phyloP scores from a whole-genome alignment of 139 green algal species.

The Coelastrella sp. region DNA sequence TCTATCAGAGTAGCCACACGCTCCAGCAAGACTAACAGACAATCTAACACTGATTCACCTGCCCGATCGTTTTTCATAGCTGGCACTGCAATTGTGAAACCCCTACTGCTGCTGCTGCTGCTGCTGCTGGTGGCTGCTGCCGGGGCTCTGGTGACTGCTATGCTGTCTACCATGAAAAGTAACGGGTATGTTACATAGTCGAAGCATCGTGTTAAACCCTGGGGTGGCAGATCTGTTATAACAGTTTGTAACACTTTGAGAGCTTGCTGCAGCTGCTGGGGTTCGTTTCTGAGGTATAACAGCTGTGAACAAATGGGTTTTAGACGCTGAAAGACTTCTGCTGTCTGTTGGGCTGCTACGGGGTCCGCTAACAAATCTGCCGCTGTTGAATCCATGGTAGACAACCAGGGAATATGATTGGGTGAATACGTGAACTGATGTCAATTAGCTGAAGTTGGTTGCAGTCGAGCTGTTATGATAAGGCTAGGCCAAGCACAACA shows the following conservation, averaged over 20 bases:
- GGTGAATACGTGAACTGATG: too few species aligned
- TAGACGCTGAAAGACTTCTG: conserved; percentile 64
- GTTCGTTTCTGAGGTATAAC: conserved; percentile 59
- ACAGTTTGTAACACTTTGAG: conserved; percentile 45
- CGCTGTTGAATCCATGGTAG: background rate
- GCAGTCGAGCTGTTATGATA: too few species aligned
- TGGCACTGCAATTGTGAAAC: conserved; percentile 41
- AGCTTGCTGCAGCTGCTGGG: conserved; percentile 44
- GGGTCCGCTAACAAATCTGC: background rate
- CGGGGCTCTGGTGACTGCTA: background rate
- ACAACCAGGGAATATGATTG: background rate
- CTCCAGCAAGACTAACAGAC: conserved; percentile 48
- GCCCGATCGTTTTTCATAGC: conserved; percentile 65
- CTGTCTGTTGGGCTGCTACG: conserved; percentile 3
- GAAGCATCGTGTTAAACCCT: conserved; percentile 65
- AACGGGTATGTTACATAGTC: conserved; percentile 86
- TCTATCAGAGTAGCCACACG: background rate
- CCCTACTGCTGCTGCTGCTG: conserved; percentile 27
- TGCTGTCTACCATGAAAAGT: conserved; percentile 72
- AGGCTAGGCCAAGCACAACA: conserved; percentile 61
- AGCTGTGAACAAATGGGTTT: conserved; percentile 75
- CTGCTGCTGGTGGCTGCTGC: conserved; percentile 27
- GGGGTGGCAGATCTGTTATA: background rate
- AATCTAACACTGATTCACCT: conserved; percentile 64
- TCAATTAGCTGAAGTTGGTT: too few species aligned